Conservation (phyloP, 2,329 filamentous ascomycete species). For the Verticillium zaregamsianum region DNA sequence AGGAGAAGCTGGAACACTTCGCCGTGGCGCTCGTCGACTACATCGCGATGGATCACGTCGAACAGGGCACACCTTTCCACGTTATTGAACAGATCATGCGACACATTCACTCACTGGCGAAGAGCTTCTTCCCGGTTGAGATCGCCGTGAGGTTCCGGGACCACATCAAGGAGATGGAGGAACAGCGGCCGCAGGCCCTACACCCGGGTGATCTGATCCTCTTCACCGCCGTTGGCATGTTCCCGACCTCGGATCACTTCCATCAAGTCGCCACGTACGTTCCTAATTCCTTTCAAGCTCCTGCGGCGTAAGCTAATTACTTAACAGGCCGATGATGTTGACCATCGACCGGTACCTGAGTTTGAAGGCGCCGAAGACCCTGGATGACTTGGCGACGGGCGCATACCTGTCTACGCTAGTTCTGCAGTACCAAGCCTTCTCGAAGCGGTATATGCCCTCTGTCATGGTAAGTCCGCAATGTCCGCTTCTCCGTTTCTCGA, state of each 20-base stretch:
- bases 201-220: constrained; percentile 71
- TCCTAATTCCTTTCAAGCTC: not conserved
- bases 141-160: constrained; percentile 73
- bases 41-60: constrained; percentile 28
- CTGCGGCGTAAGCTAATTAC: not conserved
- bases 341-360: constrained; percentile 81
- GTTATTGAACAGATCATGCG: constrained; percentile 77
- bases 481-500: not conserved
- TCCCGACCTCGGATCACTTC: constrained; percentile 95
- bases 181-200: constrained; percentile 45
- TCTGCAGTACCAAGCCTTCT: constrained; percentile 76
- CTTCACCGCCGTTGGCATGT: constrained; percentile 79
- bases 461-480: constrained; percentile 42
- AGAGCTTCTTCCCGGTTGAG: constrained; percentile 68
- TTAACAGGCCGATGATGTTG: constrained; percentile 75
- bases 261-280: constrained; percentile 67
- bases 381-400: constrained; percentile 68
- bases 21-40: constrained; percentile 62
- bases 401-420: constrained; percentile 75
- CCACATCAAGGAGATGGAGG: constrained; percentile 58
- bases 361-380: constrained; percentile 62
- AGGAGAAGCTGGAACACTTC: constrained; percentile 71
- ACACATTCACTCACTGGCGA: constrained; percentile 88
- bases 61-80: constrained; percentile 49
- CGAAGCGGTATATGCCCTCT: constrained; percentile 88